Percentiles rank a stretch among this genome's conserved stretches.
Conservation (phyloP, 2,329 filamentous ascomycete species). For the Hortaea werneckii region DNA sequence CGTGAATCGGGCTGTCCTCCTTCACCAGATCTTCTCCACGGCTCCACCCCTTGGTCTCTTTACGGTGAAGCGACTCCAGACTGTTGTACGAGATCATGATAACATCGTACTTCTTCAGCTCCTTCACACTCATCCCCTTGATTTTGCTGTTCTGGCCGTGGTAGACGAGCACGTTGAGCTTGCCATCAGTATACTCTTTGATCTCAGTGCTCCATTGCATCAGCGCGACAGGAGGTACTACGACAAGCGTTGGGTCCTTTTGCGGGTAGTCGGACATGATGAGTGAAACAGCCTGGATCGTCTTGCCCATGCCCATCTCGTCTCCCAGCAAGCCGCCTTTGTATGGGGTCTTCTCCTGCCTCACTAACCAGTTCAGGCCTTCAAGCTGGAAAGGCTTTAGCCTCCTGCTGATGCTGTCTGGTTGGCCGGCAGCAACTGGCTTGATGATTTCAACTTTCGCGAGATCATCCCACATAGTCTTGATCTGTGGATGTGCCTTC, state of each 20-base stretch:
- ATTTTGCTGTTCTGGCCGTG: conserved; percentile 78
- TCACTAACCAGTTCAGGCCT: conserved; percentile 87
- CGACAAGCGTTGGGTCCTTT: conserved; percentile 70
- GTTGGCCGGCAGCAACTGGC: conserved; percentile 57
- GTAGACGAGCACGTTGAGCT: conserved; percentile 80
- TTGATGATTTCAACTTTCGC: conserved; percentile 58
- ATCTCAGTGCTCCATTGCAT: conserved; percentile 76
- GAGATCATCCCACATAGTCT: conserved; percentile 75
- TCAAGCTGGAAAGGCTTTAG: conserved; percentile 92
- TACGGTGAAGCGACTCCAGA: conserved; percentile 83
- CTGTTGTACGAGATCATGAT: conserved; percentile 96
- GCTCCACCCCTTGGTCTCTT: conserved; percentile 82
- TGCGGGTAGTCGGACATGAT: conserved; percentile 96
- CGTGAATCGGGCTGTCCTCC: conserved; percentile 66
- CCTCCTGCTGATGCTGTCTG: conserved; percentile 64
- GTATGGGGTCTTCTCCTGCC: conserved; percentile 77
- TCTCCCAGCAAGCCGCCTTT: conserved; percentile 86
- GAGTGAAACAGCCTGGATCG: conserved; percentile 91
- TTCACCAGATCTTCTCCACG: conserved; percentile 73
- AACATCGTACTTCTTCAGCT: conserved; percentile 76
- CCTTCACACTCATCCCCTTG: conserved; percentile 63
- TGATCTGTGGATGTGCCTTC: conserved; percentile 63
- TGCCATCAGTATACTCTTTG: conserved; percentile 66
- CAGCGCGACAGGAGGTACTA: conserved; percentile 84
- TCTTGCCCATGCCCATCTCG: conserved; percentile 98